Conservation (phyloP, 1,284 basidiomycete species). For the Ganoderma sinense region DNA sequence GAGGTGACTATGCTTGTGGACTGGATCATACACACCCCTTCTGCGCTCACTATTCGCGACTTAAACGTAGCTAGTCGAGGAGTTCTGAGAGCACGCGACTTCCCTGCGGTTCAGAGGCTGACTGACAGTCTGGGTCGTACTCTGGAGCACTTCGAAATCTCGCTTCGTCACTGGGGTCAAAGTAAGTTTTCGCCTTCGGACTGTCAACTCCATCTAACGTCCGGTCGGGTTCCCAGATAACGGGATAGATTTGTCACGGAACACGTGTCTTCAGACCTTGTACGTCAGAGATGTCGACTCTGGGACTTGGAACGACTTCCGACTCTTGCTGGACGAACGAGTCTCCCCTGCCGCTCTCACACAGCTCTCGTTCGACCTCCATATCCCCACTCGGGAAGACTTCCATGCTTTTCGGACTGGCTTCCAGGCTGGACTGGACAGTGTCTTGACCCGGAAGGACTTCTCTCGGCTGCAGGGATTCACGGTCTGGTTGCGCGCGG, state of each 20-base stretch:
- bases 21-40: conserved; percentile 21
- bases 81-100: conserved; percentile 5
- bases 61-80: conserved; percentile 17
- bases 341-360: conserved; percentile 17
- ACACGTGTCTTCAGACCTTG: conserved; percentile 16
- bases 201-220: background rate
- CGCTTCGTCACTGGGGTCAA: conserved; percentile 15
- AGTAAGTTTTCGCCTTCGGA: conserved; percentile 8
- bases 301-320: conserved; percentile 1
- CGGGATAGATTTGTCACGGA: conserved; percentile 10
- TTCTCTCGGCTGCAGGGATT: conserved; percentile 18
- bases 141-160: conserved; percentile 22
- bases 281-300: conserved; percentile 23
- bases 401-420: conserved; percentile 3
- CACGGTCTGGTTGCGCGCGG: conserved; percentile 22
- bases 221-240: conserved; percentile 5
- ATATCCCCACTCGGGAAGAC: conserved; percentile 8
- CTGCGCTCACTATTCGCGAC: conserved; percentile 19
- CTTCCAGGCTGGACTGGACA: conserved; percentile 8
- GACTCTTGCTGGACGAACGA: conserved; percentile 7
- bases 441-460: conserved; percentile 11
- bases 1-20: conserved; percentile 18
- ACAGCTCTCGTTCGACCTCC: conserved; percentile 18
- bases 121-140: conserved; percentile 8
- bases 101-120: conserved; percentile 15